These are phyloP conservation scores for Botrytis sinoallii DNA, from an alignment of 2,329 filamentous ascomycete species.

Conservation along the genomic window DNA sequence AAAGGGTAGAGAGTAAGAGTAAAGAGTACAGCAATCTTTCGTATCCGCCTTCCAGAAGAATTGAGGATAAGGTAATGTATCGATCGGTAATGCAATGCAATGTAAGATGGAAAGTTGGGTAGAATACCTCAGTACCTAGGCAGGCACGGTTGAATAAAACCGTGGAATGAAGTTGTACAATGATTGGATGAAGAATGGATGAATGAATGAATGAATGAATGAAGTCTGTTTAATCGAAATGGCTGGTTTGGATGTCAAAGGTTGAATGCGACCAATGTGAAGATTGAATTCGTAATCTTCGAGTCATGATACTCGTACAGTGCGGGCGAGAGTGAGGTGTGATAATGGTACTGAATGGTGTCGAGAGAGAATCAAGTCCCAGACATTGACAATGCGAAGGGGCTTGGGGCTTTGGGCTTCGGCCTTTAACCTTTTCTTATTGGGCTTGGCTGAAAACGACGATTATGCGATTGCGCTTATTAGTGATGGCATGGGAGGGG, in stretches of 20 bases:
- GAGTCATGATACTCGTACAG: neutral
- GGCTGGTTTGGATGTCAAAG: neutral
- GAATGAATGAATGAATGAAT: neutral
- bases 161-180: neutral
- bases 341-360: neutral
- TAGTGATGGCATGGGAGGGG: neutral
- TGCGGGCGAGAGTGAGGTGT: neutral
- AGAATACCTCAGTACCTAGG: neutral
- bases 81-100: neutral
- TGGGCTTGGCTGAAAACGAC: neutral
- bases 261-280: constrained; percentile 1
- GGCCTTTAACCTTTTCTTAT: neutral
- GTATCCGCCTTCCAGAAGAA: neutral
- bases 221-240: neutral
- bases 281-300: neutral
- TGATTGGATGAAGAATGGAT: no score
- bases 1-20: neutral
- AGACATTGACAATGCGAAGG: neutral
- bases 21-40: neutral
- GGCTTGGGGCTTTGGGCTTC: neutral
- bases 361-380: neutral
- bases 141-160: neutral
- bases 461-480: neutral
- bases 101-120: neutral
- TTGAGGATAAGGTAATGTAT: neutral